phyloP scores from a whole-genome alignment of 2,329 filamentous ascomycete species.

The Botrytis elliptica region DNA sequence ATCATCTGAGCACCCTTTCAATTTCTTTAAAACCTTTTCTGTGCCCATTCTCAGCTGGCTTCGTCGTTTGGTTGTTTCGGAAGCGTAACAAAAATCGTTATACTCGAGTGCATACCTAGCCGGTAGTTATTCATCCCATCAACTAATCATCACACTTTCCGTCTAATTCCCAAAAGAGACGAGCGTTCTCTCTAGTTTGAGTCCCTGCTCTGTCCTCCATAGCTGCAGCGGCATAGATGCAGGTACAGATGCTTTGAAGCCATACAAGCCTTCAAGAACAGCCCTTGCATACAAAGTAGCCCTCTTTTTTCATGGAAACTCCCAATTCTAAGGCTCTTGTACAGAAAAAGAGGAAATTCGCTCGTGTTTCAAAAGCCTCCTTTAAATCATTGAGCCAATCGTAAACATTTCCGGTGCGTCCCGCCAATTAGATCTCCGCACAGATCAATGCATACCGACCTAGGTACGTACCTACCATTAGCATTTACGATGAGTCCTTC shows the following conservation, averaged over 20 bases:
- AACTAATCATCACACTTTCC: not conserved
- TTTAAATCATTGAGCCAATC: not conserved
- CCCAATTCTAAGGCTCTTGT: not conserved
- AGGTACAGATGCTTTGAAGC: conserved; percentile 3
- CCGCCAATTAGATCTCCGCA: not conserved
- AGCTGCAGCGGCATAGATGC: conserved; percentile 2
- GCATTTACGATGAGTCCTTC: not conserved
- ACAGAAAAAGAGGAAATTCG: not conserved
- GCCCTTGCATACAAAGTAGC: not conserved
- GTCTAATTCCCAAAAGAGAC: not conserved
- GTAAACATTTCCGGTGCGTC: not conserved
- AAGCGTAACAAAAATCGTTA: not conserved
- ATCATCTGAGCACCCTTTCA: conserved; percentile 1
- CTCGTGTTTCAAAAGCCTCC: conserved; percentile 1
- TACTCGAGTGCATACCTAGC: not conserved
- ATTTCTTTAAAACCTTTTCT: not conserved
- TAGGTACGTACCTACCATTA: not conserved
- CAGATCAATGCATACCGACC: not conserved
- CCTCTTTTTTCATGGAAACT: too few relatives aligned
- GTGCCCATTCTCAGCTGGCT: not conserved
- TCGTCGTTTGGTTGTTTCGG: not conserved
- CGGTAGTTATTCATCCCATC: not conserved
- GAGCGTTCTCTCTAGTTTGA: not conserved
- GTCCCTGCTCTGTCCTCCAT: not conserved
- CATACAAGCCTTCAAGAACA: not conserved